Conservation (phyloP, 2,329 filamentous ascomycete genomes). For the Aspergillus terreus region DNA sequence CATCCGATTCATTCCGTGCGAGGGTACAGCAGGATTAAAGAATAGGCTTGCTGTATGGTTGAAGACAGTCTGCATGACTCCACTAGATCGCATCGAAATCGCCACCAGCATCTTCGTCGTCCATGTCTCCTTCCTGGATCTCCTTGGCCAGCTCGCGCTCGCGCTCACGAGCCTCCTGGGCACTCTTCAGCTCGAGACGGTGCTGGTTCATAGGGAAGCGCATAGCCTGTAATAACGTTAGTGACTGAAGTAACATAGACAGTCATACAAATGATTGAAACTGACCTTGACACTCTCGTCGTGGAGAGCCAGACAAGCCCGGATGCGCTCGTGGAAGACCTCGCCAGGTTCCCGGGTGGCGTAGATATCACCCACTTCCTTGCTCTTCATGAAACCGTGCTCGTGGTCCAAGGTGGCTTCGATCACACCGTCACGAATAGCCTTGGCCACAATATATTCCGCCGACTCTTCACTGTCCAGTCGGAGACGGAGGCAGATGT, state of each 20-base stretch:
- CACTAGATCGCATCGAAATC: conserved; percentile 92
- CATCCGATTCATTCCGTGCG: conserved; percentile 2
- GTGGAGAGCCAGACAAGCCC: conserved; percentile 83
- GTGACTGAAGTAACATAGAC: conserved; percentile 2
- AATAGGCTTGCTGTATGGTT: conserved; percentile 17
- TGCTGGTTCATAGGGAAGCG: conserved; percentile 99
- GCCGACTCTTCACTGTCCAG: conserved; percentile 94
- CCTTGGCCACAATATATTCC: conserved; percentile 98
- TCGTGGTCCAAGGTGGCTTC: conserved; percentile 93
- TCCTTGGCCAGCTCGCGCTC: conserved; percentile 98
- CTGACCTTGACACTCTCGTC: conserved; percentile 96
- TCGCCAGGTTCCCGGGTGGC: conserved; percentile 93
- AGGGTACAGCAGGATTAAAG: conserved; percentile 11
- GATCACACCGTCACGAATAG: conserved; percentile 94
- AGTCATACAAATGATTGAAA: neutral
- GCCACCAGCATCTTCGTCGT: conserved; percentile 91
- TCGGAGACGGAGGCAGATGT: conserved; percentile 93
- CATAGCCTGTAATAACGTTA: conserved; percentile 68
- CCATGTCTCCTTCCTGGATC: conserved; percentile 94
- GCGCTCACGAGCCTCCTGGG: conserved; percentile 93
- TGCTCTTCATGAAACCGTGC: conserved; percentile 97
- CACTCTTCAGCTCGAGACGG: conserved; percentile 92
- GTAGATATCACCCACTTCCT: conserved; percentile 93
- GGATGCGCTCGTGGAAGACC: conserved; percentile 95
- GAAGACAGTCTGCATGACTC: conserved; percentile 5